A percentile compares a stretch with the other conserved stretches of the same genome.
Conservation (phyloP, 106 monocot genomes). For the Phalaenopsis equestris region DNA sequence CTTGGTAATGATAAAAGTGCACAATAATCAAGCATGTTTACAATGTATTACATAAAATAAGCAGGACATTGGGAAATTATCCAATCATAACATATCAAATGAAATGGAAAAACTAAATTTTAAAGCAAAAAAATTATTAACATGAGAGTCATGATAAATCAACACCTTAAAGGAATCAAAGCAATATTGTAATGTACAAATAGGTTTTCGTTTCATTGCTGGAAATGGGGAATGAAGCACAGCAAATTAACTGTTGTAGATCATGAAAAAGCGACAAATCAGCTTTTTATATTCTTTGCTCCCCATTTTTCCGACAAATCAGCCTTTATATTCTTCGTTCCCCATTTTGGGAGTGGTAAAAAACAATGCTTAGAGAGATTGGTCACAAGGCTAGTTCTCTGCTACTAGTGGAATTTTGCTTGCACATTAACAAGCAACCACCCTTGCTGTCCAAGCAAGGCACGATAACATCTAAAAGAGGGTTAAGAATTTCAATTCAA, state of each 20-base stretch:
- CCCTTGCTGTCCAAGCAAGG: neutral
- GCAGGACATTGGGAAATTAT: neutral
- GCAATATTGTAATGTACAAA: neutral
- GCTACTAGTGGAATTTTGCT: neutral
- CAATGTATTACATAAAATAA: neutral
- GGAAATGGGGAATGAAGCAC: neutral
- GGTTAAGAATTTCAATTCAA: neutral
- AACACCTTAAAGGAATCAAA: neutral
- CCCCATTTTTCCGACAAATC: neutral
- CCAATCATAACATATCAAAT: neutral
- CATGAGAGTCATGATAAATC: neutral
- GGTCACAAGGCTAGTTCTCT: neutral
- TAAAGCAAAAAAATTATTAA: neutral
- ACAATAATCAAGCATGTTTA: neutral
- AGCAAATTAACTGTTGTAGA: neutral
- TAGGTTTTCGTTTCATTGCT: neutral
- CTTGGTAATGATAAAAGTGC: neutral
- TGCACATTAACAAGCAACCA: neutral
- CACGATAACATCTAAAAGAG: neutral
- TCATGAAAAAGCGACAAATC: neutral
- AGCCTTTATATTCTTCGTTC: neutral
- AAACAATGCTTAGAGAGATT: neutral
- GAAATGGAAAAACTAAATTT: neutral
- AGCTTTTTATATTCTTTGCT: neutral
- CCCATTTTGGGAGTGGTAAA: neutral